Evolutionary conservation across 164 flowering plant species (phyloP).

Genomic region (Magnolia kwangsiensis): DNA sequence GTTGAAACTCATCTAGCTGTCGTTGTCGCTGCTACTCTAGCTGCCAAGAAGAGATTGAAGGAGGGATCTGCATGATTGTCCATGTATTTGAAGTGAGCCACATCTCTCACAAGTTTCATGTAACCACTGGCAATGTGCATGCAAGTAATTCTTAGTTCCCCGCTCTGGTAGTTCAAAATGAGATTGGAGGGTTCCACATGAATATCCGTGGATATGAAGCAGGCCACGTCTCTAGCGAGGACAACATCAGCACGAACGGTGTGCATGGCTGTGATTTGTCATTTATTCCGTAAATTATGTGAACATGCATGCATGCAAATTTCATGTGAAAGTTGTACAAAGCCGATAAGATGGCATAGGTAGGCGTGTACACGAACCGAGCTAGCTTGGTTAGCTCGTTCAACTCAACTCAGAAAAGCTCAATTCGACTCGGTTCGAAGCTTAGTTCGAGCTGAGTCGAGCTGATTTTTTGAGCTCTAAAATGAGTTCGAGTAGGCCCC

Average conservation of each 20-base stretch:
- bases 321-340: background rate
- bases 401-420: too few relatives aligned
- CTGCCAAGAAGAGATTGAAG: slow-evolving; percentile 72
- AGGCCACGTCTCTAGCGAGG: background rate
- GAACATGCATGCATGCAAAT: background rate
- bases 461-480: too few relatives aligned
- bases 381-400: too few relatives aligned
- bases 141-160: too few relatives aligned
- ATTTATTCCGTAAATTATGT: background rate
- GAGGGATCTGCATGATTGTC: slow-evolving; percentile 12
- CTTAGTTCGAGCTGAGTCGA: too few relatives aligned
- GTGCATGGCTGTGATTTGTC: background rate
- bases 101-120: too few relatives aligned
- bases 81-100: too few relatives aligned
- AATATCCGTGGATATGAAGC: background rate
- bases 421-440: too few relatives aligned
- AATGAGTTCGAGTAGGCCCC: too few relatives aligned
- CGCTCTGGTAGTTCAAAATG: background rate
- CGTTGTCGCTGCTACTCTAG: slow-evolving; percentile 78
- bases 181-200: background rate
- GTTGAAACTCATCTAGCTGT: slow-evolving; percentile 52
- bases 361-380: too few relatives aligned
- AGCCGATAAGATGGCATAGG: background rate
- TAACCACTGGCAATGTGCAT: too few relatives aligned
- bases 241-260: background rate